Conservation (phyloP, 805 yeast genomes). For the Yamadazyma philogaea region DNA sequence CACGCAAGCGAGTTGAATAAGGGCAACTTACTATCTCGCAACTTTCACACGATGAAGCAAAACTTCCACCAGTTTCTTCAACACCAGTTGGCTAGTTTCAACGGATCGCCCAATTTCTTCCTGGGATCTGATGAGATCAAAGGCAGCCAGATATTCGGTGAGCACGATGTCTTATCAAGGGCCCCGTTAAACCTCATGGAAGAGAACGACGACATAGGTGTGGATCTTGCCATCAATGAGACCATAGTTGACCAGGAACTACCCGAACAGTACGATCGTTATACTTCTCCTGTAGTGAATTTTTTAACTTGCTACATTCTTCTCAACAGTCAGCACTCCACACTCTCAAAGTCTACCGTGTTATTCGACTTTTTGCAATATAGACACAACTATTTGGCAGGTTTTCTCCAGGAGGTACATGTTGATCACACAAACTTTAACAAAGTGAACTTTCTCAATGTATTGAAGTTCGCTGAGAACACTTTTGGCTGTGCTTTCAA, state of each 20-base stretch:
- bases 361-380: constrained; percentile 23
- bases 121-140: constrained; percentile 18
- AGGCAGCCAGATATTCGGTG: constrained; percentile 13
- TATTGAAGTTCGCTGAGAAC: constrained; percentile 33
- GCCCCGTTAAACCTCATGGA: constrained; percentile 4
- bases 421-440: constrained; percentile 2
- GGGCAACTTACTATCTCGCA: background rate
- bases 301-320: constrained; percentile 31
- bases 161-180: constrained; percentile 7
- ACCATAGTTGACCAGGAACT: background rate
- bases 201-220: constrained; percentile 5
- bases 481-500: constrained; percentile 25
- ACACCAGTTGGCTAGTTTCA: constrained; percentile 22
- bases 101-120: constrained; percentile 15
- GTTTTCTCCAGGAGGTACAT: background rate
- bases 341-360: constrained; percentile 17
- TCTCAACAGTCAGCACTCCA: constrained; percentile 16
- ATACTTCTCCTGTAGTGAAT: constrained; percentile 27
- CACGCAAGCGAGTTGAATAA: constrained; percentile 4
- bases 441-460: constrained; percentile 23
- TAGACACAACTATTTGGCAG: constrained; percentile 21
- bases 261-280: constrained; percentile 11
- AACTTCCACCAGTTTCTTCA: constrained; percentile 26
- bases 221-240: constrained; percentile 3
- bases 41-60: constrained; percentile 17